Evolutionary conservation across 1,284 basidiomycete genomes (phyloP).

Genomic region (Afroboletus lepidellus): DNA sequence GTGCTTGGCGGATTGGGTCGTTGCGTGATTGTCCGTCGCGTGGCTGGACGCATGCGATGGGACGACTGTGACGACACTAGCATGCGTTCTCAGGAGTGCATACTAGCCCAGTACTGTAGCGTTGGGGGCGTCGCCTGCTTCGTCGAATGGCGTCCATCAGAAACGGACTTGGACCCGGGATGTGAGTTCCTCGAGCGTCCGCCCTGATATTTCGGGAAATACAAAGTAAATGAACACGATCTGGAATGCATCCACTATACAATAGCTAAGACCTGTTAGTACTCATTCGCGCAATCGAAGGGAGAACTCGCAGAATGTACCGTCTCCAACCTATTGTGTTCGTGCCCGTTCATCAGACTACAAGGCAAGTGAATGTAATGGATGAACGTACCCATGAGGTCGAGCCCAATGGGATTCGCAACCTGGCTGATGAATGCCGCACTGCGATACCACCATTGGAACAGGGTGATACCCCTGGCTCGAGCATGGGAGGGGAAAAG

Average conservation of each 20-base stretch:
- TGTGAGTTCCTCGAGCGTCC: slow-evolving; percentile 56
- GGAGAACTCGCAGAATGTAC: slow-evolving; percentile 7
- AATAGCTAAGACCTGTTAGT: slow-evolving; percentile 30
- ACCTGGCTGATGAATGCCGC: slow-evolving; percentile 8
- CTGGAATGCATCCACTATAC: slow-evolving; percentile 37
- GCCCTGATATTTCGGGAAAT: neutral
- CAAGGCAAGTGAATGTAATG: too few species aligned
- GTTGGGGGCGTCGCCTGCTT: too few species aligned
- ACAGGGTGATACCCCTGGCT: slow-evolving; percentile 18
- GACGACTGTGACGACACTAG: too few species aligned
- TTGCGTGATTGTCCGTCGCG: too few species aligned
- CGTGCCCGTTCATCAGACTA: neutral
- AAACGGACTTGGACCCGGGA: slow-evolving; percentile 48
- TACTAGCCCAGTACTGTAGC: neutral
- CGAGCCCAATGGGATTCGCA: slow-evolving; percentile 20
- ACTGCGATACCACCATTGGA: slow-evolving; percentile 13
- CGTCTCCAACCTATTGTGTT: slow-evolving; percentile 6
- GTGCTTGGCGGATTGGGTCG: too few species aligned
- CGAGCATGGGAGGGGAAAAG: slow-evolving; percentile 24
- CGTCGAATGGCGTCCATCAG: too few species aligned
- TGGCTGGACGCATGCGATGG: too few species aligned
- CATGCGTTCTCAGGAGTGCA: too few species aligned
- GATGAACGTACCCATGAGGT: slow-evolving; percentile 2
- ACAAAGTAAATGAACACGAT: neutral
- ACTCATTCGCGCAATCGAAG: neutral